Conservation (phyloP, 202 grass and related monocot species). For the Setaria viridis region DNA sequence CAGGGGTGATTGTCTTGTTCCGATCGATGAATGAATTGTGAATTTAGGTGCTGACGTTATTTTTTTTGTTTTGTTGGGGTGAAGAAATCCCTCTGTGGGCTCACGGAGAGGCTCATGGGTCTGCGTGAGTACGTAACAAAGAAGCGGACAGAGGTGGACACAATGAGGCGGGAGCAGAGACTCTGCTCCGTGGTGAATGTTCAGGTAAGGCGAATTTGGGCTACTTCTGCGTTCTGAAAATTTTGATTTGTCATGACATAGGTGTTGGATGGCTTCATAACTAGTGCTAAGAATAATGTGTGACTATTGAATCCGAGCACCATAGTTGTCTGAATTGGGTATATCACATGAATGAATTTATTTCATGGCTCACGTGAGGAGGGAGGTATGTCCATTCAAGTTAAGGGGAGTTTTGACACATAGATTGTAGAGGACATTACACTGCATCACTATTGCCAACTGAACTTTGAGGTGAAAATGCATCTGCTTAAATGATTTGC, state of each 20-base stretch:
- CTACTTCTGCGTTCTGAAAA: slow-evolving; percentile 6
- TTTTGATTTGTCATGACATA: background rate
- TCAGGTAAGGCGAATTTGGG: slow-evolving; percentile 55
- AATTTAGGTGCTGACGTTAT: slow-evolving; percentile 27
- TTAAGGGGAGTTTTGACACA: background rate
- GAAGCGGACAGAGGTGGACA: slow-evolving; percentile 57
- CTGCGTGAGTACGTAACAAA: slow-evolving; percentile 45
- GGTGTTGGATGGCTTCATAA: background rate
- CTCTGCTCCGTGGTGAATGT: slow-evolving; percentile 51
- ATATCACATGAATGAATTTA: slow-evolving; percentile 23
- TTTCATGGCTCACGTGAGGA: slow-evolving; percentile 15
- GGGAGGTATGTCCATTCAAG: background rate
- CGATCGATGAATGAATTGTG: background rate
- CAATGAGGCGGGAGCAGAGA: slow-evolving; percentile 49
- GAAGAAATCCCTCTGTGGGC: slow-evolving; percentile 69
- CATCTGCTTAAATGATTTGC: background rate
- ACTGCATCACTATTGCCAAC: background rate
- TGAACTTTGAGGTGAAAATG: background rate
- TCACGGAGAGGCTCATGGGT: slow-evolving; percentile 29
- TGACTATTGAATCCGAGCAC: slow-evolving; percentile 22
- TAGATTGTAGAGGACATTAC: background rate
- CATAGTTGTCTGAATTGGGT: background rate
- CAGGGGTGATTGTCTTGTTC: background rate
- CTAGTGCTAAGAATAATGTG: background rate
- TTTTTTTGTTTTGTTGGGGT: background rate